Base-by-base conservation (phyloP, 257 asterid species). In the Solanum rostratum region DNA sequence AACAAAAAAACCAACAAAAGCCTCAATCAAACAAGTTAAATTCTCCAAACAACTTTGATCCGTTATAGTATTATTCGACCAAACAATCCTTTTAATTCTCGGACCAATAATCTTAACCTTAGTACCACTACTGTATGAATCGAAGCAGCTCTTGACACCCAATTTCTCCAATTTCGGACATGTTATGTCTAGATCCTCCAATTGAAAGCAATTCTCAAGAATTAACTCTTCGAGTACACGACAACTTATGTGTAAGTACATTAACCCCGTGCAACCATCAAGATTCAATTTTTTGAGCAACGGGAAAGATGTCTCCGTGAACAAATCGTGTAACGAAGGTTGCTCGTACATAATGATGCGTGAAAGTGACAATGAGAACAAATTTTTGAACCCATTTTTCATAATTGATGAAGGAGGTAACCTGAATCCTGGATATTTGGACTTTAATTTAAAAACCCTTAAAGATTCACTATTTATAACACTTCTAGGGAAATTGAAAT, bases 401-500 rank as follows among this genome's bases (percentile, higher is more conserved):
- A 95, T 87, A 78, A 91, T 83, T 18, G 85, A 83, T 11, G 85
- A 50, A 1, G 99, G 98, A 46, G 99, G 98, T 80, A 95, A 83
- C 65, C 98, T 84, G 83, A 95, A 95, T 2, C 98, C 97, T 0
- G 95, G 95, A 50, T 82, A 87, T 55, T 91, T 84, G 0, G 99
- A 95, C 49, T 89, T 91, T 71, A 95, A 84, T 78, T 91, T 86
- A 50, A 95, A 86, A 84, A 88, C 82, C 55, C 93, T 85, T 24
- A 94, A 82, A 0, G 95, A 84, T 16, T 84, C 81, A 79, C 97
- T 86, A 11, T 74, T 66, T 6, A 93, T 85, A 12, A 91, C 88
- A 63, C 92, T 89, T 5, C 97, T 89, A 0, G 99, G 97, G 66
- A 95, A 90, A 80, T 93, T 94, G 88, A 95, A 94, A 62, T 91